Evolutionary conservation across 208 protist species (phyloP), one percentile per base, ranked within the genome.

Genomic region (Acanthamoeba triangularis): DNA sequence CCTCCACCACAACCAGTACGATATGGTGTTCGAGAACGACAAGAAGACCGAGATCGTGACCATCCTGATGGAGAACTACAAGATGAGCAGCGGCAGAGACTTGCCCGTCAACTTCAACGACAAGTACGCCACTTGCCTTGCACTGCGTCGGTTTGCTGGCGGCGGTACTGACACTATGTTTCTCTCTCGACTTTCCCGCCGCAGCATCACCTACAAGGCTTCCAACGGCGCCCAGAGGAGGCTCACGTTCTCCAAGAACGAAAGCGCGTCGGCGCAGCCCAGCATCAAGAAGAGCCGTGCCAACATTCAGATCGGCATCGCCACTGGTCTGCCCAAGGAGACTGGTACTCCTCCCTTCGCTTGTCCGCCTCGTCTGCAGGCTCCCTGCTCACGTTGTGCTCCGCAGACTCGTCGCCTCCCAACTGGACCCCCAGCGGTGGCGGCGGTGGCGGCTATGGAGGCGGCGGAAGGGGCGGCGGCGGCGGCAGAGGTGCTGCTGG

Each of bases 21-120:
- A 98, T 90, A 94, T 90, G 49, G 93, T 97, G 13, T 95, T 98
- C 41, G 97, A 98, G 94, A 97, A 93, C 49, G 96, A 98, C n/a
- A 97, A 96, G 44, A 98, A 98, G 94, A 98, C 97, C 8, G 97
- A 98, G 80, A 76, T 98, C n/a, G 44, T 98, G 2, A 96, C 96
- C 47, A 80, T 97, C 52, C 20, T 98, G 10, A 54, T 93, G 0
- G 96, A 98, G 69, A 95, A 96, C 76, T 97, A 95, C 95, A 80
- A 95, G 87, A n/a, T 59, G 28, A 37, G 76, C 10, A 91, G 61
- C 49, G 74, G 92, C 23, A 49, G 94, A 18, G 13, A 97, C n/a
- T 72, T 97, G 1, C 69, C 67, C 56, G 30, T 97, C 63, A 94
- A 96, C 35, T 97, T 97, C 65, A 94, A 65, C 44, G 96, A 96